Evolutionary conservation across 139 green algal genomes (phyloP), one percentile per base, ranked within the genome.

Genomic region (Eudorina sp.): DNA sequence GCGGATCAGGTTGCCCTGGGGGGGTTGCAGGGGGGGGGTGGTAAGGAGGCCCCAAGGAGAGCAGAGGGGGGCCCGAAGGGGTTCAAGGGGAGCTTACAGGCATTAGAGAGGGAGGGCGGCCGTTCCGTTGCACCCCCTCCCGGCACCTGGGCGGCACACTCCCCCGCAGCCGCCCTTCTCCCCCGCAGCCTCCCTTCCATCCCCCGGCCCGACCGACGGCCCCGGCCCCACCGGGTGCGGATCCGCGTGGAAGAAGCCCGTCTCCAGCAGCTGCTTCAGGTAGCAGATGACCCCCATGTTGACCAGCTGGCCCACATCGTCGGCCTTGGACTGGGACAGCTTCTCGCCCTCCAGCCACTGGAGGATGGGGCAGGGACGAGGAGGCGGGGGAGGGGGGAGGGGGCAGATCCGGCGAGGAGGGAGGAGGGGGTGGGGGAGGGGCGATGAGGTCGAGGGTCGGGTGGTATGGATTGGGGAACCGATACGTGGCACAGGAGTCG

Each of bases 201-300:
- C n/a, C n/a, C n/a, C n/a, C n/a, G n/a, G n/a, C n/a, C n/a, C n/a
- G n/a, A n/a, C n/a, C n/a, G n/a, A n/a, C n/a, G n/a, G n/a, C 34
- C 48, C n/a, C 53, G 14, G 11, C 34, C 76, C 1, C 55, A 85
- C 78, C 29, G 89, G 76, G 76, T 89, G 89, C 29, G 83, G 76
- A 70, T 89, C 93, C 31, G 90, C 90, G 74, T 96, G 93, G 92
- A 95, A 96, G 75, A 96, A 94, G n/a, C 92, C 95, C 9, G 94
- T 98, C 80, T 99, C 96, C 46, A 99, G 95, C 84, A 99, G 94
- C 92, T 99, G 97, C 91, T 99, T 99, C 43, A 99, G 94, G 94
- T 99, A 99, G 94, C 95, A 98, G 85, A 99, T 98, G 41, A 99
- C 97, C 43, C 98, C 98, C 45, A 99, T 79, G 93, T 99, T 99